Evolutionary conservation across 768 basidiomycete species (phyloP), one percentile per base, ranked within the genome.

Genomic region (Tephrocybe sp.): DNA sequence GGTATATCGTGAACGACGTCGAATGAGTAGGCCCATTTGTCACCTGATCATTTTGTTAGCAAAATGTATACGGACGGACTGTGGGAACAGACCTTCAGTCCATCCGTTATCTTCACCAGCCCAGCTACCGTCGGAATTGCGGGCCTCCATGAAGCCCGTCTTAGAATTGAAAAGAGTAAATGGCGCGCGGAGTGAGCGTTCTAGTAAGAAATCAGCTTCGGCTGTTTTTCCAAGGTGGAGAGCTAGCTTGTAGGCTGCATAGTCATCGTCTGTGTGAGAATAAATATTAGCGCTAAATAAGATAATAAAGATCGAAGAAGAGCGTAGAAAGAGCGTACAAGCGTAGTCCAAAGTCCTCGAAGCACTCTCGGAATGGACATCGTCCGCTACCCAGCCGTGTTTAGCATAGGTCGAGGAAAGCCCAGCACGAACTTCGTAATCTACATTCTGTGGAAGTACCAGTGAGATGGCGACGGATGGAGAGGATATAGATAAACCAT

Each of bases 131-230:
- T 78, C 74, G 12, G 73, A 72, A 47, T 85, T 82, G 40, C 84
- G 74, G 1, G 88, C 89, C 59, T 91, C 88, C 86, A 93, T 90
- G 61, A 91, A 91, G 1, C 86, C 85, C 0, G 84, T 88, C 1
- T 68, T 69, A 11, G 70, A 49, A 57, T 91, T 92, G 70, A 78
- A 93, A 11, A 92, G 65, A 0, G 75, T 77, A 61, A 83, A 84
- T 0, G 86, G 81, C 9, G 70, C 73, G 2, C 64, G 63, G 61
- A 77, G 68, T 0, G 86, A 73, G 9, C 90, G 77, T n/a, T 77
- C 63, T 21, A 66, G 70, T 50, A 91, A 75, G 63, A 78, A 76
- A 10, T 60, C 43, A 0, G 61, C 64, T 3, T 69, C 19, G 83
- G 75, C 0, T 60, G 75, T 69, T 50, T 84, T 81, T 24, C 73